A percentile compares a stretch with the other conserved stretches of the same genome.
phyloP scores from a whole-genome alignment of 352 stramenopile genomes.

The Phytopythium delawarense region DNA sequence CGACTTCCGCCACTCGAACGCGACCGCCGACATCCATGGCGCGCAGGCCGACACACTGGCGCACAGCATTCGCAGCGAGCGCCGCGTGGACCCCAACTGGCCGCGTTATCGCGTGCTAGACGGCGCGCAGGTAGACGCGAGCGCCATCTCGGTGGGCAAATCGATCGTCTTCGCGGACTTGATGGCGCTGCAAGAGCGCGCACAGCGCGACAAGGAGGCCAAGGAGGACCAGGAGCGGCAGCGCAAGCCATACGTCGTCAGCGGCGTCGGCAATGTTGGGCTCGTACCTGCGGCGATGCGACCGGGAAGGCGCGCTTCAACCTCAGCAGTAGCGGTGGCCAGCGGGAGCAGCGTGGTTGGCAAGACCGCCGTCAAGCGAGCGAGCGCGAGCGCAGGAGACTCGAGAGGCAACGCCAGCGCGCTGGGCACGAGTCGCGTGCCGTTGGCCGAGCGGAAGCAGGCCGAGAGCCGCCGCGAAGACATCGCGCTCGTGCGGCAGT shows the following conservation, averaged over 20 bases:
- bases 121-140: constrained; percentile 54
- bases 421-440: background rate
- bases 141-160: constrained; percentile 56
- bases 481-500: constrained; percentile 54
- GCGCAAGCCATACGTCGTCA: constrained; percentile 36
- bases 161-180: constrained; percentile 68
- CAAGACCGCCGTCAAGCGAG: constrained; percentile 23
- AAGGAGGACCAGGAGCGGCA: constrained; percentile 18
- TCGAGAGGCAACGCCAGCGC: constrained; percentile 8
- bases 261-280: constrained; percentile 54
- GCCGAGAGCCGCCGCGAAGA: constrained; percentile 36
- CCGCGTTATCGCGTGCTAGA: constrained; percentile 59
- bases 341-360: constrained; percentile 6
- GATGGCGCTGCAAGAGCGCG: constrained; percentile 38
- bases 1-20: constrained; percentile 54
- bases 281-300: constrained; percentile 19
- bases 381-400: constrained; percentile 9
- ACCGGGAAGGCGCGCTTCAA: constrained; percentile 11
- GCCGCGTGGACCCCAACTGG: constrained; percentile 61
- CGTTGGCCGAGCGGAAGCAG: constrained; percentile 39
- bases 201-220: constrained; percentile 16
- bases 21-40: constrained; percentile 55
- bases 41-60: constrained; percentile 57
- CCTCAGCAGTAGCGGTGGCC: constrained; percentile 2
- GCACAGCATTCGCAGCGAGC: constrained; percentile 66